These are phyloP conservation scores for Fusarium albosuccineum DNA, from an alignment of 2,329 filamentous ascomycete species.

Conservation along the genomic window DNA sequence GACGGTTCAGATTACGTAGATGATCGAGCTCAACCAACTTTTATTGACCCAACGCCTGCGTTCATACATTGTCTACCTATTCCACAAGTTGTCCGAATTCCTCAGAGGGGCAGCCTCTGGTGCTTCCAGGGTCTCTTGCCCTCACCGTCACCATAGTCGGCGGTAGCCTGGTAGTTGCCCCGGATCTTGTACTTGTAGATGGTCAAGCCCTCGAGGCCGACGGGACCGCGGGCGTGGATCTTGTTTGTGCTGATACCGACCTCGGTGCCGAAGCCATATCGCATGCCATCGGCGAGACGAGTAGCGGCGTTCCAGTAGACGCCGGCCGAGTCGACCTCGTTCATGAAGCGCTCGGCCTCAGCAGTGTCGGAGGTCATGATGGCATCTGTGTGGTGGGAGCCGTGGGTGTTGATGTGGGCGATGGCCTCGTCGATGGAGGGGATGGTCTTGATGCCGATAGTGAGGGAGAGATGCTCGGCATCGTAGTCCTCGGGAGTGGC, in stretches of 20 bases:
- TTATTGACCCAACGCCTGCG: slow-evolving; percentile 34
- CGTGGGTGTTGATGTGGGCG: slow-evolving; percentile 90
- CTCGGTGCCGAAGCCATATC: slow-evolving; percentile 97
- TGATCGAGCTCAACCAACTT: slow-evolving; percentile 21
- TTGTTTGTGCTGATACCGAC: slow-evolving; percentile 99
- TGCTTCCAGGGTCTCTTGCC: slow-evolving; percentile 72
- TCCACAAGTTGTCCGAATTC: not conserved
- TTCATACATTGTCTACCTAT: slow-evolving; percentile 8
- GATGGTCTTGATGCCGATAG: slow-evolving; percentile 86
- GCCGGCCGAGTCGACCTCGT: slow-evolving; percentile 86
- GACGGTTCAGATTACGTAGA: not conserved
- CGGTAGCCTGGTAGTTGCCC: slow-evolving; percentile 85
- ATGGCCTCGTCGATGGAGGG: slow-evolving; percentile 77
- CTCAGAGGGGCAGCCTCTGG: slow-evolving; percentile 62
- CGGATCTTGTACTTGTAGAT: slow-evolving; percentile 97
- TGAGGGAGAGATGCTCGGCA: slow-evolving; percentile 90
- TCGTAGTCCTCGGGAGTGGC: slow-evolving; percentile 80
- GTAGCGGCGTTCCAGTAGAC: slow-evolving; percentile 98
- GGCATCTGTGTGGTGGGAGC: slow-evolving; percentile 92
- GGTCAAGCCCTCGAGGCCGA: slow-evolving; percentile 92
- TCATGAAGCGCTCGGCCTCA: slow-evolving; percentile 85
- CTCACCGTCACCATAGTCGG: slow-evolving; percentile 76
- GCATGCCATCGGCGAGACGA: slow-evolving; percentile 94
- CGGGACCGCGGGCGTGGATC: slow-evolving; percentile 93
- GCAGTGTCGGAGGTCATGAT: slow-evolving; percentile 80